Evolutionary conservation across 257 asterid genomes (phyloP), one percentile per base, ranked within the genome.

Genomic region (Scutellaria barbata): DNA sequence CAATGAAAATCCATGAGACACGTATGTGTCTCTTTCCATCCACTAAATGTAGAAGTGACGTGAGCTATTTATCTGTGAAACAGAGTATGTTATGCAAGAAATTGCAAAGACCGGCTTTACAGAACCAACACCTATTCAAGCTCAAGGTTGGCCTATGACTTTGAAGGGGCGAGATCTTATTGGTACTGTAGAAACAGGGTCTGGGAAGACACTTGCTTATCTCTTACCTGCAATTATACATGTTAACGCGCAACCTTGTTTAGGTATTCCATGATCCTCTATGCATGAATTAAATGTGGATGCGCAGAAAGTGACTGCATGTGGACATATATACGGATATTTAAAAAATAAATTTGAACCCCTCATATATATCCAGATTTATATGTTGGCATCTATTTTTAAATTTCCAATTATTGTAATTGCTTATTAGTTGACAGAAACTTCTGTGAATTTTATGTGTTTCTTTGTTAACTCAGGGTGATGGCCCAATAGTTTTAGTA

Each of bases 121-220:
- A 22, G 99, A 91, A 77, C 99, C 99, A 64, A 94, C 99, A 35
- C 92, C 99, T 35, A 91, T 94, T 82, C 99, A 94, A 72, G 85
- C 99, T 73, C 99, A 94, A 86, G 98, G 99, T 66, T 94, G 99
- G 99, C 99, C 99, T 47, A 94, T 94, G 99, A 96, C 99, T 72
- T 75, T 94, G 84, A 94, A 83, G 88, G 99, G 99, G 37, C 88
- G 98, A 62, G 98, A 94, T 80, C 98, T 94, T 77, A 85, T 94
- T 76, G 99, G 99, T 71, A 88, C 91, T 74, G 99, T 98, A 13
- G 99, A 94, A 84, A 94, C 99, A 68, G 99, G 99, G 71, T 94
- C 99, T 20, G 99, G 97, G 77, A 94, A 94, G 89, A 94, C 99
- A 37, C 82, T 94, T 55, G 96, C 98, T 1, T 94, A 94, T 81